phyloP scores from a whole-genome alignment of 2,329 filamentous ascomycete genomes.

The Aspergillus terreus region DNA sequence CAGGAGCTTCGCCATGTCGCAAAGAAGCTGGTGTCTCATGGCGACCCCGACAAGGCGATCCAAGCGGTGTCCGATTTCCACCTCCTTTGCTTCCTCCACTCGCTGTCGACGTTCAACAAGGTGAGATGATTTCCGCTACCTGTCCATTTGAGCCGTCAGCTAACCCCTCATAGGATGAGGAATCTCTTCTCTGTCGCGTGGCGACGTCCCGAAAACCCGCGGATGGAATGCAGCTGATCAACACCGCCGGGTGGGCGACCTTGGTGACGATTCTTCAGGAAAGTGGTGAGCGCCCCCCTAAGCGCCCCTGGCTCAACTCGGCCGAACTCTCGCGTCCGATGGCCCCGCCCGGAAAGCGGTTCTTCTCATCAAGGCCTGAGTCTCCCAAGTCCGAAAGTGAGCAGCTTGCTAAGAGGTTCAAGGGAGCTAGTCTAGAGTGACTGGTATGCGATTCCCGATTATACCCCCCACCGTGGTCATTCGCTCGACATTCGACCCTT shows the following conservation, averaged over 20 bases:
- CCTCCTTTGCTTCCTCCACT: conserved; percentile 79
- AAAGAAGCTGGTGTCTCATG: conserved; percentile 64
- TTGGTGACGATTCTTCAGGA: conserved; percentile 89
- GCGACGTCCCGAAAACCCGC: conserved; percentile 76
- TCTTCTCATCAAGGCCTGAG: conserved; percentile 31
- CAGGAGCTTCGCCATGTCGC: conserved; percentile 71
- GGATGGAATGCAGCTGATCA: conserved; percentile 77
- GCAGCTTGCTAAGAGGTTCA: conserved; percentile 63
- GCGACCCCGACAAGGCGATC: conserved; percentile 59
- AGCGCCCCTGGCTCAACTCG: conserved; percentile 53
- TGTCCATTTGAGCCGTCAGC: not conserved
- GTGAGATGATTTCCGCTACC: conserved; percentile 48
- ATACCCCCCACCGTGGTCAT: not conserved
- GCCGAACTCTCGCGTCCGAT: conserved; percentile 36
- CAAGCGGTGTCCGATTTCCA: conserved; percentile 87
- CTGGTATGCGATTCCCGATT: conserved; percentile 9
- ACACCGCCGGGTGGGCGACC: conserved; percentile 89
- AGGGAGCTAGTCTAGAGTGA: conserved; percentile 57
- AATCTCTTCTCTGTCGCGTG: conserved; percentile 77
- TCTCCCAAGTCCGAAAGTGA: conserved; percentile 50
- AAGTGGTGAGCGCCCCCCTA: conserved; percentile 93
- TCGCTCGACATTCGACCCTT: conserved; percentile 1
- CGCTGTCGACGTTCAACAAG: conserved; percentile 78
- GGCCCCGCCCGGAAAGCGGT: conserved; percentile 31
- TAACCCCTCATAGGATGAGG: conserved; percentile 67